Base-by-base conservation (phyloP, 2,329 filamentous ascomycete genomes). In the Pseudocercospora eumusae region DNA sequence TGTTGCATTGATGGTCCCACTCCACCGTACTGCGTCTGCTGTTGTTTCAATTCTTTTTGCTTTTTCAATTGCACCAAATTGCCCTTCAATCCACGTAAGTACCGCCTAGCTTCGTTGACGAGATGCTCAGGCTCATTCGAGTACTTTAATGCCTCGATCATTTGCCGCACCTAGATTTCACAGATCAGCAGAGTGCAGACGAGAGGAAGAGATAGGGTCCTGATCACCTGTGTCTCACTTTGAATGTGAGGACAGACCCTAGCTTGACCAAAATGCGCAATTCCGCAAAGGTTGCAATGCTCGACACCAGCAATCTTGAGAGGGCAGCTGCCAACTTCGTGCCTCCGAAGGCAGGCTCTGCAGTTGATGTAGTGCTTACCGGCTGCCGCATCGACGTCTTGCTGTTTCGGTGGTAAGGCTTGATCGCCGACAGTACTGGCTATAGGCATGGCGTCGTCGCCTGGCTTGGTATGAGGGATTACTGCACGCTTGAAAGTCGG, bases 251-350 rank as follows among this genome's bases (percentile, higher is more conserved):
- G 84, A 69, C 88, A 91, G 8, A 80, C 81, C 31, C 83, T 79
- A 1, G 76, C 74, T 57, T 79, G 71, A 2, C 86, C 86, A 64
- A 80, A 84, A 70, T 89, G 86, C 1, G 84, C 83, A 21, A 85
- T 79, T 15, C 86, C 86, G 64, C 88, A 90, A 6, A 89, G 79
- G 6, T 82, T 82, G 73, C 88, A 91, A 67, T 82, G 75, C 68
- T 89, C 86, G 2, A 82, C 78, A 1, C 85, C 84, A 8, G 83
- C 82, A 4, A 80, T 66, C 71, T 86, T 88, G 31, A 89, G 75
- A 9, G 83, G 83, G 69, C 88, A 90, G 45, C 80, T 78, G n/a
- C 86, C 87, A 11, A 76, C 71, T 1, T 78, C 73, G 71, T 90
- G 88, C n/a, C 69, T 62, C 21, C 78, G 75, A 40, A 75, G 73